Evolutionary conservation across 352 stramenopile species (phyloP), one percentile per base, ranked within the genome.

Genomic region (Phytophthora rubi): DNA sequence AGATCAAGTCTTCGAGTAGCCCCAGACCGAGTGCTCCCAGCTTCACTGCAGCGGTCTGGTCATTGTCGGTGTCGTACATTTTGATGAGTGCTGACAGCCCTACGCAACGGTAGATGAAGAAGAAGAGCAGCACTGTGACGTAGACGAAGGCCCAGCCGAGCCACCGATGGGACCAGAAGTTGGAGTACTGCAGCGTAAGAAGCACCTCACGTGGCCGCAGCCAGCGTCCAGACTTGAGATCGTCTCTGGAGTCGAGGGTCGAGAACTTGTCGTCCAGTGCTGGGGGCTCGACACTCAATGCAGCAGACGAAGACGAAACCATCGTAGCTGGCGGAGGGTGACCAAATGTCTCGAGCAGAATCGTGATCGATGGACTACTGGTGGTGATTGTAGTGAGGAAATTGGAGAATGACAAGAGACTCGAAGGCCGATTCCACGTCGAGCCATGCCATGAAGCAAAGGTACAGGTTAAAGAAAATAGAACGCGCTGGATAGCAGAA

Each of bases 111-210:
- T 73, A 71, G 33, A 75, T 28, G 18, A 69, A 66, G 63, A 81
- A 89, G 60, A 79, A 85, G 10, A 74, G 26, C 35, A 81, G 62
- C 7, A 62, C 18, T 6, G 66, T n/a, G 21, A 59, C 3, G 51
- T 80, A 73, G 12, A 84, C 74, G 33, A 77, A 73, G 21, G 65
- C 53, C 81, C 81, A 89, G 10, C 80, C 65, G 32, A 79, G 64
- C 59, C 65, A 81, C 26, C 62, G 47, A 45, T 60, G 53, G 16
- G 62, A 68, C 68, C 68, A 75, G 44, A 75, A 59, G 15, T 28
- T 56, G 5, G 56, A 62, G 44, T 62, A 59, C 37, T 70, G 37
- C 21, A 73, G 6, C 1, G 3, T 16, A 5, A 65, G 66, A 28
- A 73, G 45, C 18, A 70, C 18, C 32, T 73, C 26, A 3, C 60